Conservation (phyloP, 441 rosid genomes). For the Gossypium lobatum region DNA sequence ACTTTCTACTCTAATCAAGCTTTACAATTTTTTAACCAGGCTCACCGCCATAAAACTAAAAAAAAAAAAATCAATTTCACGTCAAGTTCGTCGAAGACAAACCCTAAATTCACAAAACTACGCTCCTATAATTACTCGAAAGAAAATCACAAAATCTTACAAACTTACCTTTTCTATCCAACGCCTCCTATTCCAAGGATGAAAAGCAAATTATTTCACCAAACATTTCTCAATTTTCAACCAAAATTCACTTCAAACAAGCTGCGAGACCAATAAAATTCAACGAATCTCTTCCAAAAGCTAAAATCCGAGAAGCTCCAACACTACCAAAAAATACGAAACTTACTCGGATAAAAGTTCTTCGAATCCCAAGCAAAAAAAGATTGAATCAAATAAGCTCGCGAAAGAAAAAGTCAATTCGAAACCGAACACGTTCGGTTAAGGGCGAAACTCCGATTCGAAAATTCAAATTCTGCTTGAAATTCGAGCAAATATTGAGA, state of each 20-base stretch:
- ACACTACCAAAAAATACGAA: background rate
- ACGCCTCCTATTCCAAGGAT: background rate
- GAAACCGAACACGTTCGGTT: background rate
- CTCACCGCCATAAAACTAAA: background rate
- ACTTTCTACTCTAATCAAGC: background rate
- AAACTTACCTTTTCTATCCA: background rate
- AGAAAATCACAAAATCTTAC: background rate
- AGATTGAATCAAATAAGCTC: background rate
- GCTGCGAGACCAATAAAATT: slow-evolving; percentile 7
- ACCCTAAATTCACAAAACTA: background rate
- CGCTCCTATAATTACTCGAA: slow-evolving; percentile 16
- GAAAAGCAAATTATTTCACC: background rate
- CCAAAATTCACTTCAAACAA: background rate
- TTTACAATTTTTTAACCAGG: background rate
- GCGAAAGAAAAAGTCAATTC: background rate
- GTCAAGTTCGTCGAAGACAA: slow-evolving; percentile 7
- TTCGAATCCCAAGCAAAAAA: background rate
- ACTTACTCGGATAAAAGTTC: slow-evolving; percentile 2
- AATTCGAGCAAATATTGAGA: background rate
- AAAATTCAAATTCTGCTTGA: background rate
- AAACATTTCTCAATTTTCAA: slow-evolving; percentile 7
- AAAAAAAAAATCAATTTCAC: background rate
- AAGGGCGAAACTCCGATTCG: background rate
- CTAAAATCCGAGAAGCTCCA: slow-evolving; percentile 6
- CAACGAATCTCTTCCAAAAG: background rate